A percentile compares a stretch with the other conserved stretches of the same genome.
These are phyloP conservation scores for Penicillium angulare DNA, from an alignment of 495 filamentous ascomycete genomes.

Conservation along the genomic window DNA sequence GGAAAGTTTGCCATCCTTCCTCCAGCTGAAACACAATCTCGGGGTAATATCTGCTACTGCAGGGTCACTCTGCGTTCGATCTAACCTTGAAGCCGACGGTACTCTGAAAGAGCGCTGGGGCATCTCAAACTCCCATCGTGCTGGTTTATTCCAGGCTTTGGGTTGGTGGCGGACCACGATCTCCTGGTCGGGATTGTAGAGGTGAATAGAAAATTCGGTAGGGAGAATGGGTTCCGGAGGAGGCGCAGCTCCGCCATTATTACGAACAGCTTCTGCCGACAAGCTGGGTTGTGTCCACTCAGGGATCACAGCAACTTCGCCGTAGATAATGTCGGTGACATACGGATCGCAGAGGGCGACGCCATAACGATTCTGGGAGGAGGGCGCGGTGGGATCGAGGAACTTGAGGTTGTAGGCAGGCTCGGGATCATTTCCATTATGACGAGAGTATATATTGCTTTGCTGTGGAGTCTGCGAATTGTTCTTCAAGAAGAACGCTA, in stretches of 20 bases:
- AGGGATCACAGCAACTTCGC: slow-evolving; percentile 79
- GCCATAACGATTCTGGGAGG: slow-evolving; percentile 79
- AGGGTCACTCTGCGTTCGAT: slow-evolving; percentile 70
- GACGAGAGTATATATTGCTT: slow-evolving; percentile 65
- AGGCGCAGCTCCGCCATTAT: slow-evolving; percentile 66
- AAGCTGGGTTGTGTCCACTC: slow-evolving; percentile 80
- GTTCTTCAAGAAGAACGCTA: slow-evolving; percentile 64
- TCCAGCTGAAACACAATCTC: slow-evolving; percentile 85
- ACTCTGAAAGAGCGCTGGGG: slow-evolving; percentile 80
- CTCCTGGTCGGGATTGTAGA: slow-evolving; percentile 93
- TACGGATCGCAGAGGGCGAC: slow-evolving; percentile 80
- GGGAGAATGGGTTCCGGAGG: slow-evolving; percentile 76
- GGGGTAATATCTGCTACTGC: slow-evolving; percentile 68
- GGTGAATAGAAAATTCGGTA: slow-evolving; percentile 73
- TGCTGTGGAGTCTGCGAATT: slow-evolving; percentile 51
- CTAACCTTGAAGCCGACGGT: slow-evolving; percentile 72
- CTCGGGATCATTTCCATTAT: slow-evolving; percentile 75
- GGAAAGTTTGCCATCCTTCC: slow-evolving; percentile 81
- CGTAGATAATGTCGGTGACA: slow-evolving; percentile 78
- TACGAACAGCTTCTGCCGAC: slow-evolving; percentile 74
- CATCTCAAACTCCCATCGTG: slow-evolving; percentile 89
- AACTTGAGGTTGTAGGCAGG: slow-evolving; percentile 76
- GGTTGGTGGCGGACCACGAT: slow-evolving; percentile 66
- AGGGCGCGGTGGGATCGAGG: slow-evolving; percentile 65
- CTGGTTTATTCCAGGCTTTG: slow-evolving; percentile 73